phyloP scores from a whole-genome alignment of 768 basidiomycete species.

The Amanita exitialis region DNA sequence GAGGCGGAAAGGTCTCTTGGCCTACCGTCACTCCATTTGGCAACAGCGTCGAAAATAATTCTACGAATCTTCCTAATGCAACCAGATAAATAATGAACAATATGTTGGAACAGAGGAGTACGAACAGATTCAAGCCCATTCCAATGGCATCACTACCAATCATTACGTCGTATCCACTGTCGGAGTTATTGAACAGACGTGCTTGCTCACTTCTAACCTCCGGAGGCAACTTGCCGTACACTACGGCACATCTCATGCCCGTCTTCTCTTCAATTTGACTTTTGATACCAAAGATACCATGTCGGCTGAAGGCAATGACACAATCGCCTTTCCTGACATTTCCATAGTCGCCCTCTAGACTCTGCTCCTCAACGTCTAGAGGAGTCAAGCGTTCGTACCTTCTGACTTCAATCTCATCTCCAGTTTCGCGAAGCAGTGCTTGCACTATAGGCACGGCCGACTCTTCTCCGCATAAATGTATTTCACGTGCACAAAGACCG shows the following conservation, averaged over 20 bases:
- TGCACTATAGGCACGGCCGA: conserved; percentile 77
- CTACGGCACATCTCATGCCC: conserved; percentile 78
- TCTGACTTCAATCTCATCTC: conserved; percentile 73
- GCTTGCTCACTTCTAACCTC: conserved; percentile 92
- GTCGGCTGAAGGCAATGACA: conserved; percentile 76
- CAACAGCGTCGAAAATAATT: conserved; percentile 63
- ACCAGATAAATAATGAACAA: background rate
- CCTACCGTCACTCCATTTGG: conserved; percentile 51
- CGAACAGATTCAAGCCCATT: conserved; percentile 95
- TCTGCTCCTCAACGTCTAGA: conserved; percentile 55
- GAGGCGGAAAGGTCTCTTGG: conserved; percentile 48
- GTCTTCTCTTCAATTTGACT: conserved; percentile 58
- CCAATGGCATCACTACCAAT: conserved; percentile 94
- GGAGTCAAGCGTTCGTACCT: conserved; percentile 87
- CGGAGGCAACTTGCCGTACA: conserved; percentile 87
- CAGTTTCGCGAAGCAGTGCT: conserved; percentile 59
- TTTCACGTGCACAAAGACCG: conserved; percentile 62
- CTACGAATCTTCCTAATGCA: conserved; percentile 77
- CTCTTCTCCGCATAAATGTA: conserved; percentile 96
- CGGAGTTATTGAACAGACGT: conserved; percentile 76
- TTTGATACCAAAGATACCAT: conserved; percentile 71
- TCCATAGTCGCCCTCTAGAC: conserved; percentile 49
- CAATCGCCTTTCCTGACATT: conserved; percentile 78
- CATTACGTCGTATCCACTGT: conserved; percentile 80
- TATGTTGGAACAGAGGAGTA: conserved; percentile 7